Percentiles rank a stretch among this genome's conserved stretches.
phyloP scores from a whole-genome alignment of 1,284 basidiomycete genomes.

The Apiotrichum porosum region DNA sequence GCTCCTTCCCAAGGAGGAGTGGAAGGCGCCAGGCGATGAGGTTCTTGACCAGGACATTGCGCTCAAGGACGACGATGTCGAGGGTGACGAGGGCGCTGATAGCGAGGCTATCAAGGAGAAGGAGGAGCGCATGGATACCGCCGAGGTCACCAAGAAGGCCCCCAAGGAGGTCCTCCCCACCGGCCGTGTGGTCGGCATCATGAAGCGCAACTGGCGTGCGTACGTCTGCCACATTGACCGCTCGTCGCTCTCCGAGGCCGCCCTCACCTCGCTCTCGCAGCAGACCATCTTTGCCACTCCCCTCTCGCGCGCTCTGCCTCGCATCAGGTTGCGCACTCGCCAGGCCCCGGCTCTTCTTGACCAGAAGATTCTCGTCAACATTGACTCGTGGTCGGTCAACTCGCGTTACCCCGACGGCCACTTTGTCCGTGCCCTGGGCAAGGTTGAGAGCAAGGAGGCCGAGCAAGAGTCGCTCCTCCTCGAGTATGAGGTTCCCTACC shows the following conservation, averaged over 20 bases:
- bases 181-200: conserved; percentile 82
- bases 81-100: conserved; percentile 78
- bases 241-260: conserved; percentile 74
- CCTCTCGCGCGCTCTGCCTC: conserved; percentile 83
- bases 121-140: conserved; percentile 38
- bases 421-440: conserved; percentile 88
- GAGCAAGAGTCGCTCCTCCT: conserved; percentile 91
- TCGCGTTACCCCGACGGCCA: conserved; percentile 96
- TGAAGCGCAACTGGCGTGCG: conserved; percentile 93
- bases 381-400: conserved; percentile 83
- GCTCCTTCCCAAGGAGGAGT: conserved; percentile 79
- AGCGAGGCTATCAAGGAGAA: conserved; percentile 46
- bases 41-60: conserved; percentile 88
- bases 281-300: conserved; percentile 95
- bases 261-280: conserved; percentile 72
- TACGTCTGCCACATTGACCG: conserved; percentile 96
- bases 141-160: conserved; percentile 46
- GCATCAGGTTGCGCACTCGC: conserved; percentile 88
- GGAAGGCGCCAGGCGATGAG: conserved; percentile 88
- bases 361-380: conserved; percentile 93
- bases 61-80: conserved; percentile 83
- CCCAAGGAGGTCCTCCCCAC: conserved; percentile 64
- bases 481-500: conserved; percentile 94
- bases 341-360: conserved; percentile 83
- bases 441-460: conserved; percentile 88